phyloP scores from a whole-genome alignment of 176 grass and related monocot species.

The Juncus inflexus region DNA sequence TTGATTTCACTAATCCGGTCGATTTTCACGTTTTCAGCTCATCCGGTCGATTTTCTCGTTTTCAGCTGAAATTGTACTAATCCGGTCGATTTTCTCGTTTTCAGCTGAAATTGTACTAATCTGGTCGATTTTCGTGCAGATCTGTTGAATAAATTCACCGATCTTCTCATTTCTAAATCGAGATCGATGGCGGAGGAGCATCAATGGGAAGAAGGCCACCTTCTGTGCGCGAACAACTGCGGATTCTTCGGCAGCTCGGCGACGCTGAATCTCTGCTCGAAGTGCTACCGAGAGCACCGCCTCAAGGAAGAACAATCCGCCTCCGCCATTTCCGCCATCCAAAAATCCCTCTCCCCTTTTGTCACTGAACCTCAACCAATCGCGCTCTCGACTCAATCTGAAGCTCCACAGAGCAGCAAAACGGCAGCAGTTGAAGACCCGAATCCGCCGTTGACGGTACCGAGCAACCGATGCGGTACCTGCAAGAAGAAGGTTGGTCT shows the following conservation, averaged over 20 bases:
- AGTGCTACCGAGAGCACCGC: slow-evolving; percentile 38
- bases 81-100: too few relatives aligned
- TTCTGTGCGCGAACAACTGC: slow-evolving; percentile 32
- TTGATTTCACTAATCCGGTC: not conserved
- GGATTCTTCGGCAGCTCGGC: slow-evolving; percentile 35
- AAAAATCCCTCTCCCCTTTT: slow-evolving; percentile 20
- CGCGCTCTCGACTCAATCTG: not conserved
- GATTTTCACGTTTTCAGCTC: not conserved
- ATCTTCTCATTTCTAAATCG: not conserved
- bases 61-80: too few relatives aligned
- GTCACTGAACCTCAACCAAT: not conserved
- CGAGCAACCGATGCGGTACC: slow-evolving; percentile 25
- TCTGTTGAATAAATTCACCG: not conserved
- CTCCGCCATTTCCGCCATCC: slow-evolving; percentile 27
- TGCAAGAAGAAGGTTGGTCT: slow-evolving; percentile 41
- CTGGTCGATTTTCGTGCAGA: slow-evolving; percentile 13
- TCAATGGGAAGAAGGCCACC: slow-evolving; percentile 6
- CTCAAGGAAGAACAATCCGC: slow-evolving; percentile 32
- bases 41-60: too few relatives aligned
- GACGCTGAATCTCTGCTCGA: slow-evolving; percentile 37
- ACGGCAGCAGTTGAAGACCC: not conserved
- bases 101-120: not conserved
- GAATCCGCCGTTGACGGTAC: not conserved
- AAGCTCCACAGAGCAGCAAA: slow-evolving; percentile 9
- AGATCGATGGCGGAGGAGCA: slow-evolving; percentile 23